These are phyloP conservation scores for Scheffersomyces coipomensis DNA, from an alignment of 805 yeast species.

Conservation along the genomic window DNA sequence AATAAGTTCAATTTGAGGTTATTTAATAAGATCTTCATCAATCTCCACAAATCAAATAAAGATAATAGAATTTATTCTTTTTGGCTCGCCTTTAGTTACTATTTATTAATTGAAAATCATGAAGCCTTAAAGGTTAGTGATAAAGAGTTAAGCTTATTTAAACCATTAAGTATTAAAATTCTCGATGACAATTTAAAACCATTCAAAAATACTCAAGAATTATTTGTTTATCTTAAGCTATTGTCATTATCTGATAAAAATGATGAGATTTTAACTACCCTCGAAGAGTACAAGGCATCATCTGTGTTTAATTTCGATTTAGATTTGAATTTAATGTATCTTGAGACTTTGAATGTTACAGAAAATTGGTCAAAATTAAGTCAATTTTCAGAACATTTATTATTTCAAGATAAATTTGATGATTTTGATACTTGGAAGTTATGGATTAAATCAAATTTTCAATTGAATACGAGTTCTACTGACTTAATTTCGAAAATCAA, in stretches of 20 bases:
- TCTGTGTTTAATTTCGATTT: conserved; percentile 47
- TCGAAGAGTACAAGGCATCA: conserved; percentile 7
- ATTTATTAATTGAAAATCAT: conserved; percentile 33
- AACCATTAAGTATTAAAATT: conserved; percentile 59
- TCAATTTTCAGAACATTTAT: conserved; percentile 35
- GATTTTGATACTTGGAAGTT: conserved; percentile 77
- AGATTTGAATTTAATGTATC: conserved; percentile 56
- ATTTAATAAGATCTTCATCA: conserved; percentile 52
- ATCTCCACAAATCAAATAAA: conserved; percentile 29
- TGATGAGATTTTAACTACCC: conserved; percentile 21
- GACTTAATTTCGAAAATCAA: conserved; percentile 16
- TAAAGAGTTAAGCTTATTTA: conserved; percentile 51
- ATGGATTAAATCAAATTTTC: conserved; percentile 44
- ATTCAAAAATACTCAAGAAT: conserved; percentile 59
- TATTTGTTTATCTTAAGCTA: conserved; percentile 56
- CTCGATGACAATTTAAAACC: conserved; percentile 55
- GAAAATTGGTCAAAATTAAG: conserved; percentile 46
- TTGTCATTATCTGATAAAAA: conserved; percentile 34
- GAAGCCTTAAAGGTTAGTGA: conserved; percentile 14
- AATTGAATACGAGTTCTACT: conserved; percentile 31
- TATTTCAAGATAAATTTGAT: conserved; percentile 54
- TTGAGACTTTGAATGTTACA: conserved; percentile 44
- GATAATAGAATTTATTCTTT: conserved; percentile 33
- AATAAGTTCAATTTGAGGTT: conserved; percentile 46
- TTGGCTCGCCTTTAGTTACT: conserved; percentile 58